Conservation (phyloP, 2,329 filamentous ascomycete species). For the Fusarium agapanthi region DNA sequence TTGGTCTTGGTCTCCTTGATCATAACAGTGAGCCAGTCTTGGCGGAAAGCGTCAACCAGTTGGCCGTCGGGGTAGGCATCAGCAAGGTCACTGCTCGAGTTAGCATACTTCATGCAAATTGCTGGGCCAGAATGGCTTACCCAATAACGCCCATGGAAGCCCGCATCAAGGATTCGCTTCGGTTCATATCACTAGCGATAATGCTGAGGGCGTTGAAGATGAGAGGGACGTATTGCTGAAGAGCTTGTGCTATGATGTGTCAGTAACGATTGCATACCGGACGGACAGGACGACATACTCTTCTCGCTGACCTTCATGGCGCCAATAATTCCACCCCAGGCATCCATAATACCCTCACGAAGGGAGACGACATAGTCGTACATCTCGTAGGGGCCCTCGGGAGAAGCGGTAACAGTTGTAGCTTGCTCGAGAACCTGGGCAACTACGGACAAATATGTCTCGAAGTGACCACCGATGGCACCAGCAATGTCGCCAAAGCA, state of each 20-base stretch:
- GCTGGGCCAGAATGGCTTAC: slow-evolving; percentile 60
- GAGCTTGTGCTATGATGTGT: slow-evolving; percentile 64
- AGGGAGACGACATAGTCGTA: slow-evolving; percentile 95
- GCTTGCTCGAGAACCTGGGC: slow-evolving; percentile 95
- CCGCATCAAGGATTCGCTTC: slow-evolving; percentile 89
- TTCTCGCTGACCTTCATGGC: slow-evolving; percentile 88
- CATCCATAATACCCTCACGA: slow-evolving; percentile 98
- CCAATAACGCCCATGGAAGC: slow-evolving; percentile 98
- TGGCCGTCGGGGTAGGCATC: slow-evolving; percentile 94
- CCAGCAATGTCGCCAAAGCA: slow-evolving; percentile 98
- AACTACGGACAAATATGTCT: slow-evolving; percentile 91
- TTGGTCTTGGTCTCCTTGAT: slow-evolving; percentile 93
- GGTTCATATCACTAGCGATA: slow-evolving; percentile 83
- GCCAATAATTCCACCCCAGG: slow-evolving; percentile 95
- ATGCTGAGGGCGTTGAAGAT: slow-evolving; percentile 89
- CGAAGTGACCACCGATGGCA: slow-evolving; percentile 90
- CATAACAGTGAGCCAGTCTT: slow-evolving; percentile 88
- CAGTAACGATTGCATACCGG: slow-evolving; percentile 38
- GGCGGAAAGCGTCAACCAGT: slow-evolving; percentile 82
- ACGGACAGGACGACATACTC: slow-evolving; percentile 61
- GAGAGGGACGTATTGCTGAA: slow-evolving; percentile 80
- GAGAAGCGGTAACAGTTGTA: slow-evolving; percentile 78
- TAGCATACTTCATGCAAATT: slow-evolving; percentile 3
- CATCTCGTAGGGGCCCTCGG: slow-evolving; percentile 92
- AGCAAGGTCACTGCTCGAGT: slow-evolving; percentile 77